Base-by-base conservation (phyloP, 495 filamentous ascomycete species). In the Tuber aestivum region DNA sequence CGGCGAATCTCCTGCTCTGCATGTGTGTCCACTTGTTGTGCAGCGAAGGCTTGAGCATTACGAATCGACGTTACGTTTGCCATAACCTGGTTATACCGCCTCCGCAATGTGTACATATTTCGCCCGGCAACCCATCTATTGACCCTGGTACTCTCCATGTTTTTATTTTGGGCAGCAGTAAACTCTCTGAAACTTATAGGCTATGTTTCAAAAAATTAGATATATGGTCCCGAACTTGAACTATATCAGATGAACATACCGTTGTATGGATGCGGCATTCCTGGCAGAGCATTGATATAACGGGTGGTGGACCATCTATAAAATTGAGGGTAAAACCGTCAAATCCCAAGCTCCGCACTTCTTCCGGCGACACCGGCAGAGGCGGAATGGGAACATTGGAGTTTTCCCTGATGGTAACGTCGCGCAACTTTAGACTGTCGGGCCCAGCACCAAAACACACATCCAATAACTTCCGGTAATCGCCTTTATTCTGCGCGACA, bases 261-360 rank as follows among this genome's bases (percentile, higher is more conserved):
- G 91, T 91, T n/a, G 85, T 83, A 78, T 96, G 89, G 3, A 97
- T 77, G 37, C 83, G 85, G 35, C 86, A 86, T 72, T 92, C 90
- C 38, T 87, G 86, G 80, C 93, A 97, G 42, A 99, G 87, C 91
- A 96, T 94, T 37, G 93, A 90, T 41, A 97, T 84, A 3, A 99
- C 92, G 6, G 93, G 89, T 23, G 92, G 92, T 1, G 95, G 95
- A 0, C 94, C 95, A 38, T 88, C 87, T 18, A 99, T 81, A 73
- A 86, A 92, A 78, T 97, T 91, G 5, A 91, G 85, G 7, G 92
- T 89, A 86, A 91, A 97, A 16, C 90, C 89, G 74, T 95, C 91
- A 71, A 98, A 90, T 1, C 94, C 95, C 23, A 45, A 12, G 3
- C 69, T 18, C 18, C 37, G 80, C 14, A 85, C 82, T 69, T 79